Evolutionary conservation across 2,329 filamentous ascomycete genomes (phyloP), one percentile per base, ranked within the genome.

Genomic region (Cladosporium phlei): DNA sequence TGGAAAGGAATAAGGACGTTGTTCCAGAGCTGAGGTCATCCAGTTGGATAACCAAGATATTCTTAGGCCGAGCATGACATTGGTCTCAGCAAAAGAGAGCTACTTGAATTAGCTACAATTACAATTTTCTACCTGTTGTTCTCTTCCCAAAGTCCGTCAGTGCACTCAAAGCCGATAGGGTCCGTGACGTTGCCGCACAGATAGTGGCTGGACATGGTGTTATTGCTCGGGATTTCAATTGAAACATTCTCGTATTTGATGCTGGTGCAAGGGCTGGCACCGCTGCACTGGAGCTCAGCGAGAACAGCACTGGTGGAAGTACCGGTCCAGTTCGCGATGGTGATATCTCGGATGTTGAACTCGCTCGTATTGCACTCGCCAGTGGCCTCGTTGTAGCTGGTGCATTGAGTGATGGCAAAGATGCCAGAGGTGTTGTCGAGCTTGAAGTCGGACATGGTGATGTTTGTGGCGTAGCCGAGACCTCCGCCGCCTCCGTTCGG

Each of bases 401-500:
- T 58, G 46, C 61, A 63, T 32, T 63, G 60, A 14, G 60, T 60
- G 34, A 63, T 57, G 7, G 52, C 52, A 14, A 58, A 57, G 1
- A 54, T 50, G 7, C 51, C 50, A 3, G 47, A 49, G 2, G 54
- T 54, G 28, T 58, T 48, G 21, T 52, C 32, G 11, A 62, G 21
- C 4, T 40, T 49, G 34, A 56, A 59, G 49, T 73, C 60, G n/a
- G 58, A 61, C 47, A 68, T 62, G 10, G 52, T 54, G 33, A 73
- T 59, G 32, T 69, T 66, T 14, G 61, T 55, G 1, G 63, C 64
- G 39, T 62, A 68, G 8, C 77, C 77, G 0, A 73, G 55, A 3
- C 78, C 78, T 12, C 75, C 78, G 9, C 77, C 77, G 2, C 77
- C 78, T 12, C 78, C 77, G 52, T 82, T 81, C 1, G 77, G 77